A percentile compares a stretch with the other conserved stretches of the same genome.
These are phyloP conservation scores for Sporisorium reilianum DNA, from an alignment of 1,284 basidiomycete species.

Conservation along the genomic window DNA sequence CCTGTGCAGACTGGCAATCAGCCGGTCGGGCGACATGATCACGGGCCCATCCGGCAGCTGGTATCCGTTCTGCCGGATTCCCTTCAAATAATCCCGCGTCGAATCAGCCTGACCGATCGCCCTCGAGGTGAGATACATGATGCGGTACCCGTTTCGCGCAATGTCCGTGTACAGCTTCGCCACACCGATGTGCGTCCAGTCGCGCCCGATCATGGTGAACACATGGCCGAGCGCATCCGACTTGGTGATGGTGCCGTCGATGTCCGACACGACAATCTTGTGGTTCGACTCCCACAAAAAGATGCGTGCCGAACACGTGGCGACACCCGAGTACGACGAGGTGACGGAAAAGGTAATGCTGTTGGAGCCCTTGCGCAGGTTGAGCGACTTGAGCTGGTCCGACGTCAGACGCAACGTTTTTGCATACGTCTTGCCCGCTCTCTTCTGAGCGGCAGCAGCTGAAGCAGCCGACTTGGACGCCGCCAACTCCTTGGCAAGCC, in stretches of 20 bases:
- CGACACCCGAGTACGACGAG: conserved; percentile 83
- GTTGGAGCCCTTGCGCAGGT: conserved; percentile 89
- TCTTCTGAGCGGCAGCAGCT: conserved; percentile 11
- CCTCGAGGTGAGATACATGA: conserved; percentile 96
- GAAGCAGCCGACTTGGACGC: conserved; percentile 1
- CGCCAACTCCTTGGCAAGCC: conserved; percentile 1
- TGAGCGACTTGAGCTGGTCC: conserved; percentile 79
- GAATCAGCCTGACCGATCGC: conserved; percentile 99
- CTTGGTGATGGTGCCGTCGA: conserved; percentile 95
- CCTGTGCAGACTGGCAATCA: conserved; percentile 93
- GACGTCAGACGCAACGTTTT: conserved; percentile 91
- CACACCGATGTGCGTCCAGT: conserved; percentile 98
- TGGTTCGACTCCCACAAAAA: conserved; percentile 95
- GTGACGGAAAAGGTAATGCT: conserved; percentile 90
- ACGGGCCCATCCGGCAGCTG: conserved; percentile 97
- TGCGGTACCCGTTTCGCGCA: conserved; percentile 92
- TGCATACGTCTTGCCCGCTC: conserved; percentile 77
- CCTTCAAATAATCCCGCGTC: conserved; percentile 93
- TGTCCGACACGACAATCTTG: conserved; percentile 93
- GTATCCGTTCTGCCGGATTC: conserved; percentile 94
- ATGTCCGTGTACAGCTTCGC: conserved; percentile 99
- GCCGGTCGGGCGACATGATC: conserved; percentile 96
- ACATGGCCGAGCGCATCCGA: conserved; percentile 98
- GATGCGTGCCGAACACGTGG: conserved; percentile 86
- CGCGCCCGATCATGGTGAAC: conserved; percentile 98